Conservation (phyloP, 2,329 filamentous ascomycete genomes). For the Ceratocystis eucalypticola region DNA sequence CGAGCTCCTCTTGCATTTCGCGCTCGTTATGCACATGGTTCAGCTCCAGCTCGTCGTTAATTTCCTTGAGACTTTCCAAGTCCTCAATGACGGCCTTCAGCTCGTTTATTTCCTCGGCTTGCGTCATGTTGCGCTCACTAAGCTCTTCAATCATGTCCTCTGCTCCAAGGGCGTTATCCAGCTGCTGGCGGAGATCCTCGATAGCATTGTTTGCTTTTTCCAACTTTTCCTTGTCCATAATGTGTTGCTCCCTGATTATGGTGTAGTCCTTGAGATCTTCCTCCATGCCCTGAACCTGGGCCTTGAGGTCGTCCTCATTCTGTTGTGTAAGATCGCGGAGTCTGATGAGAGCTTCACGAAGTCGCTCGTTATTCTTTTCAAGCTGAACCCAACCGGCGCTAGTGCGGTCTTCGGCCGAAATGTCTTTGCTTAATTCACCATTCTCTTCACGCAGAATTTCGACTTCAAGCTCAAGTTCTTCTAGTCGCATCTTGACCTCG, state of each 20-base stretch:
- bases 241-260: conserved; percentile 54
- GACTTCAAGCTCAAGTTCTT: conserved; percentile 77
- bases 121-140: conserved; percentile 70
- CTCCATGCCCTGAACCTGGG: conserved; percentile 60
- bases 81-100: conserved; percentile 73
- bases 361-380: conserved; percentile 76
- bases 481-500: conserved; percentile 56
- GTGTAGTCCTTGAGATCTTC: conserved; percentile 57
- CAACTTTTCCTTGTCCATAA: conserved; percentile 58
- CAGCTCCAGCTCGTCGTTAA: conserved; percentile 86
- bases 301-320: conserved; percentile 64
- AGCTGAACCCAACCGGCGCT: conserved; percentile 83
- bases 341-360: conserved; percentile 71
- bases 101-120: conserved; percentile 72
- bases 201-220: conserved; percentile 58
- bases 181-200: conserved; percentile 76
- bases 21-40: conserved; percentile 90
- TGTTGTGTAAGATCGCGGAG: conserved; percentile 79
- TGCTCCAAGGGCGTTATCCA: conserved; percentile 75
- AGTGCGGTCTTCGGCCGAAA: conserved; percentile 75
- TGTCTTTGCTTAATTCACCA: conserved; percentile 65
- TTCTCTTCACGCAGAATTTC: conserved; percentile 84
- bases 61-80: conserved; percentile 75
- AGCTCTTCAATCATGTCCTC: conserved; percentile 93
- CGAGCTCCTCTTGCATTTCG: conserved; percentile 85